Evolutionary conservation across 148 eudicot species (phyloP).

Genomic region (Rhododendron williamsianum): DNA sequence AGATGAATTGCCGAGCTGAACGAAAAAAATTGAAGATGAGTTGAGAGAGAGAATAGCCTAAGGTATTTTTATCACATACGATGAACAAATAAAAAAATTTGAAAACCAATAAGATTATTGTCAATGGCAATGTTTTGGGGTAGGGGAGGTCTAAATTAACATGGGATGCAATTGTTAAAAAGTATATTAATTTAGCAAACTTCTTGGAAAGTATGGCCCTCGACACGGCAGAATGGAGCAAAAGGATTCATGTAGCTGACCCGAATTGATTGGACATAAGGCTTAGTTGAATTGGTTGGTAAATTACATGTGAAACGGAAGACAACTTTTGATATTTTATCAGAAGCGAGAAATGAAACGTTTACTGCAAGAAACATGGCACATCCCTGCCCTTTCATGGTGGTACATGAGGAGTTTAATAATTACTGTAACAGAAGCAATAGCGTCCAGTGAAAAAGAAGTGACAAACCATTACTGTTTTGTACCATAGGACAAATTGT

Average conservation of each 20-base stretch:
- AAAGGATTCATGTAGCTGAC: not conserved
- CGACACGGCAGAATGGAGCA: not conserved
- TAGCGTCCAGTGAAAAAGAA: not conserved
- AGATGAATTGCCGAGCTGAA: not conserved
- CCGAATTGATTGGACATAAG: not conserved
- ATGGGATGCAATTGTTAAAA: not conserved
- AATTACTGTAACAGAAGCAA: not conserved
- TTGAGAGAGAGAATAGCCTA: not conserved
- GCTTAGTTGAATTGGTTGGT: not conserved
- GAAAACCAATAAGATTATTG: not conserved
- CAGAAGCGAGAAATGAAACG: not conserved
- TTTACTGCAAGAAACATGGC: not conserved
- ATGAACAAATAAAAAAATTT: not conserved
- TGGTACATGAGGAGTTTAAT: not conserved
- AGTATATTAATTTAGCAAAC: not conserved
- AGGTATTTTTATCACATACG: not conserved
- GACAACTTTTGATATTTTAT: not conserved
- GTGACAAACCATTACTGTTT: not conserved
- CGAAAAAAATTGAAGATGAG: not conserved
- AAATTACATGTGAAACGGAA: not conserved
- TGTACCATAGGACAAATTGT: not conserved
- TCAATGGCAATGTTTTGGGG: not conserved
- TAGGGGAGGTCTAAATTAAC: not conserved
- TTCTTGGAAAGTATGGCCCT: not conserved
- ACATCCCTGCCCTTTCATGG: not conserved